Conservation (phyloP, 2,329 filamentous ascomycete species). For the Raffaelea ambrosiae region DNA sequence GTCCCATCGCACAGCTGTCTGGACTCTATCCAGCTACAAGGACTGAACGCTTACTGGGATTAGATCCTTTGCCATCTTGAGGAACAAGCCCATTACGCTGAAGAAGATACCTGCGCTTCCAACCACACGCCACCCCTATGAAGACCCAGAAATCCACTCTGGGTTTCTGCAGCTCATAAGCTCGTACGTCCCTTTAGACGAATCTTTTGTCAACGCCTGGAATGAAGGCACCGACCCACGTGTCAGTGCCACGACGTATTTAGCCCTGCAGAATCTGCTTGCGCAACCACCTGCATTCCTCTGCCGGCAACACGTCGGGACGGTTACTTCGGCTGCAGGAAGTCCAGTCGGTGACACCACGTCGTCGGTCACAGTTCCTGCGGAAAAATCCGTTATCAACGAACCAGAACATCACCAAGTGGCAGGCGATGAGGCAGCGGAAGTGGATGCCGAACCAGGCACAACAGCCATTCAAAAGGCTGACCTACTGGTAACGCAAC, state of each 20-base stretch:
- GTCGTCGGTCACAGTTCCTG: too few species aligned
- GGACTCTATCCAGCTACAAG: too few species aligned
- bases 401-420: too few species aligned
- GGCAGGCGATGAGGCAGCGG: not conserved
- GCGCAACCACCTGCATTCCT: conserved; percentile 24
- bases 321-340: conserved; percentile 6
- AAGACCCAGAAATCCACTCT: conserved; percentile 41
- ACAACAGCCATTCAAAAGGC: conserved; percentile 58
- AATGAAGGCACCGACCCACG: conserved; percentile 43
- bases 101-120: conserved; percentile 50
- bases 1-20: too few species aligned
- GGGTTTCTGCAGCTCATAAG: conserved; percentile 54
- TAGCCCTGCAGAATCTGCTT: conserved; percentile 25
- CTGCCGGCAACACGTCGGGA: conserved; percentile 8
- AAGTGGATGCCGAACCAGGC: conserved; percentile 21
- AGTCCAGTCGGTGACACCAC: too few species aligned
- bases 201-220: conserved; percentile 55
- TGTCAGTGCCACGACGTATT: conserved; percentile 24
- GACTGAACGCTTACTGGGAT: not conserved
- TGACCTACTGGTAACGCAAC: conserved; percentile 60
- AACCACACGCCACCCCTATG: conserved; percentile 41
- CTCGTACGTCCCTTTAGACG: conserved; percentile 54
- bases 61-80: conserved; percentile 55
- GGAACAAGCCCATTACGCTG: conserved; percentile 54
- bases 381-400: too few species aligned